These are phyloP conservation scores for Neurospora tetraspora DNA, from an alignment of 495 filamentous ascomycete species.

Conservation along the genomic window DNA sequence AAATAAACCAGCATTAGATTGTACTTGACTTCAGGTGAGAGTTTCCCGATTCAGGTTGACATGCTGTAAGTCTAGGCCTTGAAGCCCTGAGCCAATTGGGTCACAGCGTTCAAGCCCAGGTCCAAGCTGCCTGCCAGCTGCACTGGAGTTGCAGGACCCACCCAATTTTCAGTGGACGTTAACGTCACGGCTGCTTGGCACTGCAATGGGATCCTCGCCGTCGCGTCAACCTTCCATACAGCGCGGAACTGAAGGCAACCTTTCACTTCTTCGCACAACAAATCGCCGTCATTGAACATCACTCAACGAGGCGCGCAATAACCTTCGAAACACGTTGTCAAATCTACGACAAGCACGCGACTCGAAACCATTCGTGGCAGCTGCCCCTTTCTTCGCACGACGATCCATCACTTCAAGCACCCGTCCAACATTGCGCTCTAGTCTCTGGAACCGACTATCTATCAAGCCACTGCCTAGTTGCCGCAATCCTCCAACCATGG, in stretches of 20 bases:
- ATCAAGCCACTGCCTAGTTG: not conserved
- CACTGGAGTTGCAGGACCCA: not conserved
- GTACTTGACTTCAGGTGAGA: not conserved
- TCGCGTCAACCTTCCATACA: not conserved
- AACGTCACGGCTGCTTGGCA: not conserved
- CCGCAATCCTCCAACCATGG: slow-evolving; percentile 44
- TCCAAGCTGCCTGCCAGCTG: no score
- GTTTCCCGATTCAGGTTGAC: no score
- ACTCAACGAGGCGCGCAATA: not conserved
- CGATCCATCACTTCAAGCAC: not conserved
- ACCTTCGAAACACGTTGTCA: no score
- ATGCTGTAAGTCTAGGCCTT: not conserved
- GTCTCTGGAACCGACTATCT: not conserved
- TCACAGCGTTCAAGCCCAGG: not conserved
- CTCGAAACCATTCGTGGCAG: not conserved
- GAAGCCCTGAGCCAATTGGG: not conserved
- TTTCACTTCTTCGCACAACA: not conserved
- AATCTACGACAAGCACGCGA: not conserved
- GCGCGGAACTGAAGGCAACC: not conserved
- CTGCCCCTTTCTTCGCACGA: not conserved
- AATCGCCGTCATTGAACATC: not conserved
- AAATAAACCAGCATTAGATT: not conserved
- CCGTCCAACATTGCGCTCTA: not conserved
- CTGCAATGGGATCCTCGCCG: not conserved
- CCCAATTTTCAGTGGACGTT: not conserved